Percentiles rank a stretch among this genome's conserved stretches.
These are phyloP conservation scores for Alternaria ventricosa DNA, from an alignment of 2,329 filamentous ascomycete species.

Conservation along the genomic window DNA sequence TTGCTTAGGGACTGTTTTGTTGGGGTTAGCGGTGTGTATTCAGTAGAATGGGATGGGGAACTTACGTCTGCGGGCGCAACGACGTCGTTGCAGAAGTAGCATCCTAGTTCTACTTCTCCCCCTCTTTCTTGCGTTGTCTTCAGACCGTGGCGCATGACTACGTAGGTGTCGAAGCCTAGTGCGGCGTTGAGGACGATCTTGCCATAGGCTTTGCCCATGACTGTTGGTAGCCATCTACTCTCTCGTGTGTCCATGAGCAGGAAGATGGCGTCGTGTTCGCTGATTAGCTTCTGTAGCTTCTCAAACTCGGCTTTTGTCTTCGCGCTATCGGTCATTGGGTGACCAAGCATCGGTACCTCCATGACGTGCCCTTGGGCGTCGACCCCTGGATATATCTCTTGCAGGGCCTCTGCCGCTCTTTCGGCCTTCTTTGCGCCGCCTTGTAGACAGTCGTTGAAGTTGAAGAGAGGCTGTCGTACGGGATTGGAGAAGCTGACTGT, in stretches of 20 bases:
- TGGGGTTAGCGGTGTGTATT: background rate
- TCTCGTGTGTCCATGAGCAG: conserved; percentile 97
- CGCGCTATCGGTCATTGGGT: conserved; percentile 77
- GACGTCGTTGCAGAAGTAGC: conserved; percentile 98
- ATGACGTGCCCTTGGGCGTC: conserved; percentile 80
- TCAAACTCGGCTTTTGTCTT: conserved; percentile 77
- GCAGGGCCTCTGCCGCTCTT: conserved; percentile 79
- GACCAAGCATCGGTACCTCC: conserved; percentile 93
- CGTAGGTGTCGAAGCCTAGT: conserved; percentile 93
- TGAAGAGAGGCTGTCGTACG: conserved; percentile 90
- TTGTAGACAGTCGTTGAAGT: conserved; percentile 84
- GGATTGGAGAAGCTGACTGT: conserved; percentile 95
- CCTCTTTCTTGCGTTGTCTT: conserved; percentile 57
- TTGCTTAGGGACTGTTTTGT: conserved; percentile 80
- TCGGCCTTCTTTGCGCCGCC: conserved; percentile 85
- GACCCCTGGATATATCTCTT: conserved; percentile 88
- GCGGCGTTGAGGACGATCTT: conserved; percentile 98
- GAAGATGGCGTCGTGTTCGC: conserved; percentile 90
- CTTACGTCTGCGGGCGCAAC: conserved; percentile 91
- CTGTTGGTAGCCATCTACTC: conserved; percentile 91
- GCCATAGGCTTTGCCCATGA: conserved; percentile 90
- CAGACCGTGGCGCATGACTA: conserved; percentile 94
- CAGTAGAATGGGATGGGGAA: conserved; percentile 23
- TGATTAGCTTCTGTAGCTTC: conserved; percentile 74
- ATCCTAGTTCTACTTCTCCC: conserved; percentile 75